A percentile compares a stretch with the other conserved stretches of the same genome.
Conservation (phyloP, 2,329 filamentous ascomycete species). For the Talaromyces sp. region DNA sequence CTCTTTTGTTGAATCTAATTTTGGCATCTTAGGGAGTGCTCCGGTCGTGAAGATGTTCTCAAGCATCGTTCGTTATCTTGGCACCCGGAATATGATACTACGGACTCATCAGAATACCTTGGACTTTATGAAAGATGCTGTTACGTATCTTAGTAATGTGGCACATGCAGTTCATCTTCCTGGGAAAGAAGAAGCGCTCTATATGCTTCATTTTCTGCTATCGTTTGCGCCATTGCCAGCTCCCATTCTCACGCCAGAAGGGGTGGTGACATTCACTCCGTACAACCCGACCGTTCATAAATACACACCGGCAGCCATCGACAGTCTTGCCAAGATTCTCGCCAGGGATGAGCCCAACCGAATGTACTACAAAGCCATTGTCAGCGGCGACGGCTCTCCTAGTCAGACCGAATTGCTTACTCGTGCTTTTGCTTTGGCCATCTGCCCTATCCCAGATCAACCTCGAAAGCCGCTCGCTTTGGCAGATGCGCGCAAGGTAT, state of each 20-base stretch:
- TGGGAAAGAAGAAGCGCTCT: slow-evolving; percentile 79
- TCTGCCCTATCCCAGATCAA: slow-evolving; percentile 76
- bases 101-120: slow-evolving; percentile 78
- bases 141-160: slow-evolving; percentile 86
- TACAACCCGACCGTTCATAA: slow-evolving; percentile 79
- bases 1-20: slow-evolving; percentile 79
- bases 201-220: slow-evolving; percentile 81
- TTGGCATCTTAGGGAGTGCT: slow-evolving; percentile 67
- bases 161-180: slow-evolving; percentile 75
- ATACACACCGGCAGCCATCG: slow-evolving; percentile 84
- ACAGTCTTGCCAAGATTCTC: slow-evolving; percentile 84
- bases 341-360: slow-evolving; percentile 92
- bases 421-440: slow-evolving; percentile 77
- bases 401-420: slow-evolving; percentile 77
- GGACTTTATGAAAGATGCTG: slow-evolving; percentile 95
- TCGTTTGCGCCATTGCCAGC: slow-evolving; percentile 79
- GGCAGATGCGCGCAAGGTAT: slow-evolving; percentile 78
- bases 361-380: slow-evolving; percentile 75
- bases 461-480: slow-evolving; percentile 60
- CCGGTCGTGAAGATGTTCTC: slow-evolving; percentile 78
- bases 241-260: slow-evolving; percentile 54
- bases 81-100: slow-evolving; percentile 81
- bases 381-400: slow-evolving; percentile 64
- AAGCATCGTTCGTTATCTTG: slow-evolving; percentile 77
- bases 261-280: slow-evolving; percentile 70